Evolutionary conservation across 2,329 filamentous ascomycete species (phyloP), one percentile per base, ranked within the genome.

Genomic region (Neofusicoccum sp.): DNA sequence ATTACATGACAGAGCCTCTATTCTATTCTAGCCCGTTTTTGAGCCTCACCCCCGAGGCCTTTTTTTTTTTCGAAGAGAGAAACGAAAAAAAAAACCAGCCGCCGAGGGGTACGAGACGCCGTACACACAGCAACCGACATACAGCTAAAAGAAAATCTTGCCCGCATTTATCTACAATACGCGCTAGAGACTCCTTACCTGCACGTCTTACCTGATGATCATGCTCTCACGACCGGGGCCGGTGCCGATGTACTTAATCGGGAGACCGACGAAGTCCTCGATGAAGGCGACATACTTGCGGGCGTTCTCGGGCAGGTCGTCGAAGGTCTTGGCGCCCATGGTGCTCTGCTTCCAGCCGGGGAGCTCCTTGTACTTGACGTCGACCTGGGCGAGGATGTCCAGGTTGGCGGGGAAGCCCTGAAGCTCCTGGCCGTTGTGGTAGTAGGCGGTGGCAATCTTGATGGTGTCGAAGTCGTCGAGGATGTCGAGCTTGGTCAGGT

Each of bases 381-480:
- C 82, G 59, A 85, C 80, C 57, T 79, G 77, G 30, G 82, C 82
- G 14, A 91, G 78, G 36, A 82, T 72, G 43, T 79, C 76, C 14
- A 86, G 79, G 68, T 89, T 84, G 6, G 87, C 86, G 4, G 85
- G 89, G 80, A 89, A 91, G 11, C 81, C 84, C 16, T 83, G 79
- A 9, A 89, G 73, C 60, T 78, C 76, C 68, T 82, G 70, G 44
- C 83, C 84, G 54, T 83, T 80, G 69, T 84, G 66, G 11, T 78
- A 78, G 77, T 96, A 96, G 2, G 84, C 86, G 12, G 89, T 84
- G 16, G 89, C 89, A 54, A 90, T 80, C 73, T 92, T 89, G 75
- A 96, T 83, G 69, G 86, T 87, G 8, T 84, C 80, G 71, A 96
- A 91, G 33, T 84, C 84, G 71, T 92, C 89, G 14, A 92, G 80